Evolutionary conservation across 148 eudicot genomes (phyloP), one percentile per base, ranked within the genome.

Genomic region (Mesembryanthemum crystallinum): DNA sequence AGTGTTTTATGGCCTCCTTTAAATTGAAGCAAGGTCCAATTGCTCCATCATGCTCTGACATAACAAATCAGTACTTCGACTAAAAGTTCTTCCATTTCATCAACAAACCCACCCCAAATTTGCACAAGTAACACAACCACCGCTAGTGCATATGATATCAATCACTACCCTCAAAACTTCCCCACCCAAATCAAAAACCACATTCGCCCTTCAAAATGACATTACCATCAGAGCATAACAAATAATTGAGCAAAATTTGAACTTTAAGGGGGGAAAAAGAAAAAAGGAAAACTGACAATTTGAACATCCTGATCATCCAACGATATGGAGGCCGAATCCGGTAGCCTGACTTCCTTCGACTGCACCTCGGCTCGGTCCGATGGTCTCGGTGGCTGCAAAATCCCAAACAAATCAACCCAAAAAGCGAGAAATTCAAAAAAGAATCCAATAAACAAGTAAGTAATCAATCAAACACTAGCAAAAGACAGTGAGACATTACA

Each of bases 241-340:
- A 35, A 2, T 35, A 35, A 35, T 35, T 35, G 6, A 35, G 39
- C 39, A 35, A 35, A 35, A 35, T 2, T 3, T 6, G 3, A 35
- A 35, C 3, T 35, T 35, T n/a, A n/a, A 8, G 2, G 6, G 18
- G 15, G 0, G 58, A 3, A 8, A 21, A 23, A n/a, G 27, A 21
- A 12, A 5, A 65, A 24, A 67, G 13, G 64, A 42, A 59, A 82
- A 85, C 99, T 84, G 25, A 92, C 99, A 83, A 96, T 88, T 69
- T 88, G 93, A 77, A 91, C 98, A 83, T 96, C 99, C 72, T 92
- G 97, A 67, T 92, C 99, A 72, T 96, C 99, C 49, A 96, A 88
- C 15, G 98, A 82, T 13, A 92, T 88, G 8, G 87, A 87, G 9
- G 88, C 74, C 57, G 92, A 87, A 77, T 88, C 88, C 39, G 97